These are phyloP conservation scores for Phytophthora niederhauseri DNA, from an alignment of 352 stramenopile genomes.

Conservation along the genomic window DNA sequence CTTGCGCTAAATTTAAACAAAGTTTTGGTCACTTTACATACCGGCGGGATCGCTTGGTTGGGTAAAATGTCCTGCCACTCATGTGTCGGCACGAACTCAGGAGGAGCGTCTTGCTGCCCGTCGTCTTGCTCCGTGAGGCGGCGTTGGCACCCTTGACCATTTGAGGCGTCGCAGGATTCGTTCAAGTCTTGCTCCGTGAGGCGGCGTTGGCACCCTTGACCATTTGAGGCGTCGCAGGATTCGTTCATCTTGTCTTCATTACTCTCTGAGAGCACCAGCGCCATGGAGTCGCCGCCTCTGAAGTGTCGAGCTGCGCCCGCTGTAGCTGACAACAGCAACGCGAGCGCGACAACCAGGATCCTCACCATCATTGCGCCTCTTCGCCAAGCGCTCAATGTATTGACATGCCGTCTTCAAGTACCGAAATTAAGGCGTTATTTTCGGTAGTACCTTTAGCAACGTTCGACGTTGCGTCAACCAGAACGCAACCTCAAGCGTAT, in stretches of 20 bases:
- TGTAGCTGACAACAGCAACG: not conserved
- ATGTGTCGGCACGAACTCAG: slow-evolving; percentile 66
- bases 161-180: slow-evolving; percentile 16
- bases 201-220: slow-evolving; percentile 22
- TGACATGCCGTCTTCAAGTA: not conserved
- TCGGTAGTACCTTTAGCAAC: not conserved
- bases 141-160: slow-evolving; percentile 23
- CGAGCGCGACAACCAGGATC: slow-evolving; percentile 1
- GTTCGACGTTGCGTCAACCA: slow-evolving; percentile 32
- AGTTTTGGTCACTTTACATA: slow-evolving; percentile 14
- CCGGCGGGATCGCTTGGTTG: slow-evolving; percentile 54
- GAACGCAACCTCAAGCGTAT: slow-evolving; percentile 23
- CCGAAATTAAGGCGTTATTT: not conserved
- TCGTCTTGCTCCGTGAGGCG: slow-evolving; percentile 9
- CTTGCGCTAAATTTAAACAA: too few species aligned
- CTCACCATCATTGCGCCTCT: slow-evolving; percentile 3
- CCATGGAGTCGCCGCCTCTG: slow-evolving; percentile 14
- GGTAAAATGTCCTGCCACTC: slow-evolving; percentile 67
- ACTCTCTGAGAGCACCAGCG: slow-evolving; percentile 26
- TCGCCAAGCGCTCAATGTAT: not conserved
- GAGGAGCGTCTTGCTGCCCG: slow-evolving; percentile 18
- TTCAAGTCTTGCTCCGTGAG: slow-evolving; percentile 11
- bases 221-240: slow-evolving; percentile 17
- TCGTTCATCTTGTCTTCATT: slow-evolving; percentile 15
- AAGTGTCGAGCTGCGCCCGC: slow-evolving; percentile 8